phyloP scores from a whole-genome alignment of 306 rosid species.

The Medicago ruthenica region DNA sequence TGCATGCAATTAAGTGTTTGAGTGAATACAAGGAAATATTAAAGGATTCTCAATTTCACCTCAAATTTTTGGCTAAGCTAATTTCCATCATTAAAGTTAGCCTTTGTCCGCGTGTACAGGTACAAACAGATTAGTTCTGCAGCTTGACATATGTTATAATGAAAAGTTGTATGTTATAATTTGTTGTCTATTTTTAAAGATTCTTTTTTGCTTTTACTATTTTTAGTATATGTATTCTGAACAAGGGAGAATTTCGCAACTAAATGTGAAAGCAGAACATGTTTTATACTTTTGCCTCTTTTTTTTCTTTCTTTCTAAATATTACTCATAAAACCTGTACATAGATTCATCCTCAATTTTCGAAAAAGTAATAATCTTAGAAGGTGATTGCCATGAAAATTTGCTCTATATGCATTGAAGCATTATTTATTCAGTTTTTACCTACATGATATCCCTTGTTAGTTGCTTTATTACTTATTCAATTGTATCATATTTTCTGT shows the following conservation, averaged over 20 bases:
- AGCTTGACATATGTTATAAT: neutral
- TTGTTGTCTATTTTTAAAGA: neutral
- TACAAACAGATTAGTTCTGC: constrained; percentile 15
- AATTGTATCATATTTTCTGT: constrained; percentile 1
- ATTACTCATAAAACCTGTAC: neutral
- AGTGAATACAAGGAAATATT: neutral
- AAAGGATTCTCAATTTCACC: neutral
- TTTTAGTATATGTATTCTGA: neutral
- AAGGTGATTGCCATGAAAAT: constrained; percentile 15
- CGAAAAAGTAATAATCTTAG: neutral
- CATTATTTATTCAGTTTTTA: neutral
- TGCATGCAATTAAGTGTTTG: neutral
- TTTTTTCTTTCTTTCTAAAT: neutral
- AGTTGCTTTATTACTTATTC: constrained; percentile 12
- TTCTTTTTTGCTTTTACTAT: neutral
- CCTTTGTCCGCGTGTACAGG: constrained; percentile 22
- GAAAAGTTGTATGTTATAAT: neutral
- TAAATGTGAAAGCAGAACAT: neutral
- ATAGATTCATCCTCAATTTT: neutral
- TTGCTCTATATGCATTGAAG: neutral
- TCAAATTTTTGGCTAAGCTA: constrained; percentile 5
- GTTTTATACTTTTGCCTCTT: neutral
- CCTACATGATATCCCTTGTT: neutral
- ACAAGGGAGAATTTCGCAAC: neutral
- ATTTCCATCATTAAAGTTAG: neutral